A percentile compares a stretch with the other conserved stretches of the same genome.
Conservation (phyloP, 228 moss, liverwort and hornwort species). For the Sphagnum magellanicum region DNA sequence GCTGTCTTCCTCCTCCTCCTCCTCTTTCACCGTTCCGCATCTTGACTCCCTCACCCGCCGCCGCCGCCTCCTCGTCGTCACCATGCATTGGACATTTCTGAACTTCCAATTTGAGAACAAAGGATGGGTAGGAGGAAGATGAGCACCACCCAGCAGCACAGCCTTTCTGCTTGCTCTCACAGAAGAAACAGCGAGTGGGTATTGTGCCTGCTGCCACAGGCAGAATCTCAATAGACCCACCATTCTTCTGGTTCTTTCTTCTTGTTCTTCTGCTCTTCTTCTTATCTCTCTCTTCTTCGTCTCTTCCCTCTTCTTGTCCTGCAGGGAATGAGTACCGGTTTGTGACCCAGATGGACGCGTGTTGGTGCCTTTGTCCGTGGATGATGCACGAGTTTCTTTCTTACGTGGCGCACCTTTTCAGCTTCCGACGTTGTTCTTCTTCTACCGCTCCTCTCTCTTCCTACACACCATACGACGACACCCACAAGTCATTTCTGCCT, state of each 20-base stretch:
- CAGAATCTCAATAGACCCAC: constrained; percentile 37
- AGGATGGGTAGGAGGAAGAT: neutral
- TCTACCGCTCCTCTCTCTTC: no score
- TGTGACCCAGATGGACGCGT: no score
- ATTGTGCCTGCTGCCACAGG: constrained; percentile 40
- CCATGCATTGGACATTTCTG: neutral
- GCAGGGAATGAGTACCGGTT: no score
- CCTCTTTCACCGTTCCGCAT: constrained; percentile 19
- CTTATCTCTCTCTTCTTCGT: neutral
- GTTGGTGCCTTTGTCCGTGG: no score
- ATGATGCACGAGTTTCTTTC: no score
- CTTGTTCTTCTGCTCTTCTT: neutral
- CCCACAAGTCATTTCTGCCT: no score
- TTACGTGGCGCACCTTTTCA: no score
- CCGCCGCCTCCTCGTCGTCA: neutral
- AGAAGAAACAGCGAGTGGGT: constrained; percentile 13
- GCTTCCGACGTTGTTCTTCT: no score
- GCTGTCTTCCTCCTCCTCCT: constrained; percentile 3
- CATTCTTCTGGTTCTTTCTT: neutral
- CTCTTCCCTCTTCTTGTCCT: neutral
- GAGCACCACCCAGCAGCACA: neutral
- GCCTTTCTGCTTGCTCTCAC: neutral
- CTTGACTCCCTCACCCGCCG: constrained; percentile 4
- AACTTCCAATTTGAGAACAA: neutral
- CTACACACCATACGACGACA: no score